Evolutionary conservation across 2,329 filamentous ascomycete species (phyloP), one percentile per base, ranked within the genome.

Genomic region (Pleurostoma richardsiae): DNA sequence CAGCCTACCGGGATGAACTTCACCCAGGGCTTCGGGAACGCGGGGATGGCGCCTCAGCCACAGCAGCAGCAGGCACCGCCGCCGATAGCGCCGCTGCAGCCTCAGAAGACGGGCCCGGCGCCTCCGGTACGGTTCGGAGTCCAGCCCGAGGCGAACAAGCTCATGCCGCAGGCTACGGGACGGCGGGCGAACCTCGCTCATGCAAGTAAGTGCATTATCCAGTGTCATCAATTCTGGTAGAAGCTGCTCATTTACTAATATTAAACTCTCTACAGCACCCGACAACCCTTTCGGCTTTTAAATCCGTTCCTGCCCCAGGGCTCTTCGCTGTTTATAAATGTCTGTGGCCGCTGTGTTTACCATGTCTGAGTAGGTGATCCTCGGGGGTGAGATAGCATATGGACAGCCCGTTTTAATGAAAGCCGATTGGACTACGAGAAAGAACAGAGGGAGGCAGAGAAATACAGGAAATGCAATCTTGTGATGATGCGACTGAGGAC

Each of bases 121-220:
- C 94, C 94, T 41, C 83, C 90, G 28, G 85, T 99, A 19, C 82
- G 90, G 49, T 99, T 99, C 64, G 94, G 94, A 38, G 84, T 95
- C 33, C 77, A 80, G 48, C 72, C 76, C 29, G 81, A 83, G 42
- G 72, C 82, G 30, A 90, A 90, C 68, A 94, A 88, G 66, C 70
- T 97, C 57, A 77, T 80, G 50, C 83, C 91, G 30, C 94, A 97
- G 71, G 79, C 90, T 29, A 99, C 94, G 5, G 94, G 94, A 53
- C 77, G 87, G 58, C 83, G 88, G 72, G 94, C 94, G 47, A 96
- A 97, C 65, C 77, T 99, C 56, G 79, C 88, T 44, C 88, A 95
- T 82, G 94, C 94, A 61, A 99, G 92, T 97, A 85, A 86, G 92
- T 91, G 48, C 30, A 36, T n/a, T 8, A 36, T 8, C n/a, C 33